A percentile compares a stretch with the other conserved stretches of the same genome.
These are phyloP conservation scores for Dryas alaskensis DNA, from an alignment of 306 rosid genomes.

Conservation along the genomic window DNA sequence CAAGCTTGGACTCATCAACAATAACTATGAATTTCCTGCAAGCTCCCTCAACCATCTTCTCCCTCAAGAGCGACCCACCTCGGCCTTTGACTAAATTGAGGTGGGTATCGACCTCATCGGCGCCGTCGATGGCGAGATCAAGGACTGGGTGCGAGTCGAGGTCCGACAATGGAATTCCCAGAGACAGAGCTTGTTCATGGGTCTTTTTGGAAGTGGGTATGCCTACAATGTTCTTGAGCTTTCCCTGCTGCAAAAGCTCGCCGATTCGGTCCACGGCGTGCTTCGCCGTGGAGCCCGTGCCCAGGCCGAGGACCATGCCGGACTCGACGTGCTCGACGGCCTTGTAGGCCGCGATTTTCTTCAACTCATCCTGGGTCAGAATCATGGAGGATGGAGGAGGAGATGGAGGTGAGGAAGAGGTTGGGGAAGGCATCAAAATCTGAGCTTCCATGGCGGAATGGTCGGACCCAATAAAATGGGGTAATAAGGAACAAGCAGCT, in stretches of 20 bases:
- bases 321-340: conserved; percentile 83
- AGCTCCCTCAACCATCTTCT: conserved; percentile 78
- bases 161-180: conserved; percentile 76
- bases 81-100: conserved; percentile 81
- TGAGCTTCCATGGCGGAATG: conserved; percentile 44
- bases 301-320: conserved; percentile 89
- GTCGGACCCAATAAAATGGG: no score
- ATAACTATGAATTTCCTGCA: conserved; percentile 68
- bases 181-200: conserved; percentile 56
- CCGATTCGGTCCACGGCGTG: conserved; percentile 87
- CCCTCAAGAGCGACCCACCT: conserved; percentile 81
- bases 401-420: conserved; percentile 25
- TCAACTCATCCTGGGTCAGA: conserved; percentile 71
- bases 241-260: conserved; percentile 62
- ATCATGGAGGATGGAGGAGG: conserved; percentile 28
- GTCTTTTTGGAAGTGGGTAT: conserved; percentile 69
- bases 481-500: no score
- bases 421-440: conserved; percentile 38
- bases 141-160: conserved; percentile 65
- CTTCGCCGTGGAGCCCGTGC: conserved; percentile 85
- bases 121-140: conserved; percentile 83
- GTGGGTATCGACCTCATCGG: conserved; percentile 78
- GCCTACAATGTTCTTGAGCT: conserved; percentile 60
- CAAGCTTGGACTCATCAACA: conserved; percentile 71
- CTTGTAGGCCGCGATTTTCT: conserved; percentile 84